Evolutionary conservation across 1,139 yeast genomes (phyloP), one percentile per base, ranked within the genome.

Genomic region (Taiozyma sp.): DNA sequence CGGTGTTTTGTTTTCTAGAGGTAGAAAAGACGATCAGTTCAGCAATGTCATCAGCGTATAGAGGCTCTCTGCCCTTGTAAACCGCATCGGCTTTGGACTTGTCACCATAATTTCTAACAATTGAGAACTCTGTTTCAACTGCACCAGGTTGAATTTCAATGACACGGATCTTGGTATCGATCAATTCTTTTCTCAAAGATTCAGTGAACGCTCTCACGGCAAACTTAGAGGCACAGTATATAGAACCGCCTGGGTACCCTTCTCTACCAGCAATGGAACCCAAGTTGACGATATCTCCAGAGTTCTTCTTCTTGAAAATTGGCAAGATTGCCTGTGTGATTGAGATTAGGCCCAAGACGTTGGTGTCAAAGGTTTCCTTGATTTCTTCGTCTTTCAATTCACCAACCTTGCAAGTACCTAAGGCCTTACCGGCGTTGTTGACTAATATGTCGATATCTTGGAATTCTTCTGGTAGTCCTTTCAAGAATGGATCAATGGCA

Each of bases 261-360:
- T 88, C 96, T 63, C 88, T 78, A 36, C 96, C 96, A 16, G 96
- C 96, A 66, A 89, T 85, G 2, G 96, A 87, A 13, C 96, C 96
- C 56, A 90, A 65, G 64, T 87, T 87, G 59, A 90, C 87, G 54
- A 90, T 83, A 62, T 88, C 96, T 52, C 97, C 96, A 41, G 74
- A 65, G 55, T 71, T 70, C 54, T 71, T 69, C 61, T 69, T 68
- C 66, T 82, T 80, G 73, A 88, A 80, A 40, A 74, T 72, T 24
- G 88, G 87, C 48, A 86, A 63, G 19, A 83, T 70, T 3, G 80
- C 80, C 65, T 87, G 92, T 3, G 95, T 87, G 59, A 87, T 68
- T 28, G 81, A 77, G 56, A 87, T 83, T 61, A 87, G 71, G 1
- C 93, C 96, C 48, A 84, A 59, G 2, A 87, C 92, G 63, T 87